Conservation (phyloP, 257 asterid species). For the Gentiana straminea region DNA sequence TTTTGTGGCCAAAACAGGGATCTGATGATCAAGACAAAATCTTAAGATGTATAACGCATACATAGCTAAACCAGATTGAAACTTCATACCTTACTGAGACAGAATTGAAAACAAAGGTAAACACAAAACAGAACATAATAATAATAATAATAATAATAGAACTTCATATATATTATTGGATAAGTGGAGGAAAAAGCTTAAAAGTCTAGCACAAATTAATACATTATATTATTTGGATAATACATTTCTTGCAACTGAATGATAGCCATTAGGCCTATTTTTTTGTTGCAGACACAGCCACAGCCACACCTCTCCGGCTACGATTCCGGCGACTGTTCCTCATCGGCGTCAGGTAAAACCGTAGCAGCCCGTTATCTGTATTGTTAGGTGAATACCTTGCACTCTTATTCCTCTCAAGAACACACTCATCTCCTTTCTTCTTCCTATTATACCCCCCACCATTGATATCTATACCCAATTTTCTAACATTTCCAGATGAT, state of each 20-base stretch:
- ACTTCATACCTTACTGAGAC: too few species aligned
- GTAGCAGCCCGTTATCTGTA: slow-evolving; percentile 63
- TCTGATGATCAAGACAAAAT: too few species aligned
- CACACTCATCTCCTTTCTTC: slow-evolving; percentile 47
- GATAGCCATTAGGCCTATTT: slow-evolving; percentile 46
- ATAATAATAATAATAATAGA: too few species aligned
- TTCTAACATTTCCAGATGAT: slow-evolving; percentile 46
- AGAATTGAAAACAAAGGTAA: too few species aligned
- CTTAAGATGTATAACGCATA: too few species aligned
- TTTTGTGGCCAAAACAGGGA: too few species aligned
- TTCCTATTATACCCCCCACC: slow-evolving; percentile 27
- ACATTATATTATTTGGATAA: slow-evolving; percentile 7
- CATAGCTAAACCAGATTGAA: too few species aligned
- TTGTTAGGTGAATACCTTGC: slow-evolving; percentile 65
- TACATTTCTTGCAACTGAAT: slow-evolving; percentile 55
- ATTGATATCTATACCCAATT: slow-evolving; percentile 39
- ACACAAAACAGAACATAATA: too few species aligned
- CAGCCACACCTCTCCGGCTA: slow-evolving; percentile 32
- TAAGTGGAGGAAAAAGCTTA: slow-evolving; percentile 19
- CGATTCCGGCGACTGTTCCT: slow-evolving; percentile 37
- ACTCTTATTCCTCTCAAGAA: slow-evolving; percentile 73
- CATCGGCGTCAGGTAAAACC: slow-evolving; percentile 73
- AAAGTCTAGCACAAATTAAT: slow-evolving; percentile 8
- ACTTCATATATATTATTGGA: too few species aligned
- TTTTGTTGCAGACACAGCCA: slow-evolving; percentile 11